Evolutionary conservation across 805 yeast genomes (phyloP).

Genomic region (Zygosaccharomyces kombuchaensis): DNA sequence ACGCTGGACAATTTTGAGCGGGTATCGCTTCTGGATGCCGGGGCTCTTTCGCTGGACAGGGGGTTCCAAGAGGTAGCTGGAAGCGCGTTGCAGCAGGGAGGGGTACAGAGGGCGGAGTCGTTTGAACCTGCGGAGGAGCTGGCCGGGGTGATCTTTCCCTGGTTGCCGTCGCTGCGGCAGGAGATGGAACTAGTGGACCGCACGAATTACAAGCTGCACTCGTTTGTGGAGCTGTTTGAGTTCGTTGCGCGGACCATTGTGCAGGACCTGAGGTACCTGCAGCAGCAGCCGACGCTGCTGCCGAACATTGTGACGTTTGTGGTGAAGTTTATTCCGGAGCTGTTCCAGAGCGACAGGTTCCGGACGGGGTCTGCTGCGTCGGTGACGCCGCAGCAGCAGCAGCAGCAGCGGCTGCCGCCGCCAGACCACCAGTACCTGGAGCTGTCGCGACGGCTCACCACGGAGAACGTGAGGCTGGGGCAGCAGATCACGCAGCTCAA

Average conservation of each 20-base stretch:
- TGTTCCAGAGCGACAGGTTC: constrained; percentile 25
- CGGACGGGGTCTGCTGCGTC: constrained; percentile 9
- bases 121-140: constrained; percentile 27
- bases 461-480: constrained; percentile 30
- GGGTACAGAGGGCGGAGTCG: constrained; percentile 18
- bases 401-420: neutral
- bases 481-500: constrained; percentile 31
- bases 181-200: constrained; percentile 29
- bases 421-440: constrained; percentile 15
- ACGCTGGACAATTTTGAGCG: constrained; percentile 22
- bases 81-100: constrained; percentile 5
- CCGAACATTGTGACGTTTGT: constrained; percentile 30
- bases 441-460: constrained; percentile 28
- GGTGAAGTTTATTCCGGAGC: constrained; percentile 29
- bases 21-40: constrained; percentile 23
- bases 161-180: constrained; percentile 29
- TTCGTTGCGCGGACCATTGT: constrained; percentile 29
- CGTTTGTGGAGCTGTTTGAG: constrained; percentile 33
- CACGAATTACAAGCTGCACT: constrained; percentile 32
- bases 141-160: constrained; percentile 28
- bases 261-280: constrained; percentile 31
- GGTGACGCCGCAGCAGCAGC: constrained; percentile 3
- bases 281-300: constrained; percentile 22
- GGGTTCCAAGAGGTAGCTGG: constrained; percentile 7
- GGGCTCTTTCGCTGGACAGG: constrained; percentile 15